These are phyloP conservation scores for Claviceps cyperi DNA, from an alignment of 2,329 filamentous ascomycete genomes.

Conservation along the genomic window DNA sequence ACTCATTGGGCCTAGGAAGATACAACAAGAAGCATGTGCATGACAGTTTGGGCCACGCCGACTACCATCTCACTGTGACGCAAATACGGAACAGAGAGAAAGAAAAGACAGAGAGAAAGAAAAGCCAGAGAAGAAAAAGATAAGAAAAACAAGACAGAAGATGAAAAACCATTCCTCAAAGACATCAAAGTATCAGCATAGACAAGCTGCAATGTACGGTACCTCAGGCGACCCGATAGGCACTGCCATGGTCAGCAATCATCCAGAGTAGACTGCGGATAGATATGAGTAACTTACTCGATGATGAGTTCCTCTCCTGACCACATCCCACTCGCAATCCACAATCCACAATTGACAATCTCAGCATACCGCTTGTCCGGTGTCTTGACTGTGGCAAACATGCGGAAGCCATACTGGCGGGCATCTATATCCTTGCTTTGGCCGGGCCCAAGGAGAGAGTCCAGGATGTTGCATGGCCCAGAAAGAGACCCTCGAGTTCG, in stretches of 20 bases:
- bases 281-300: slow-evolving; percentile 21
- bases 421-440: slow-evolving; percentile 25
- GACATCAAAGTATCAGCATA: neutral
- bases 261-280: neutral
- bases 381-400: slow-evolving; percentile 36
- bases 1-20: neutral
- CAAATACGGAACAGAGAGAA: neutral
- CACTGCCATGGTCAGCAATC: slow-evolving; percentile 1
- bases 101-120: neutral
- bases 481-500: slow-evolving; percentile 33
- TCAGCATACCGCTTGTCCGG: slow-evolving; percentile 33
- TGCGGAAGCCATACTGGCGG: slow-evolving; percentile 31
- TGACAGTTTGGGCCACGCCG: neutral
- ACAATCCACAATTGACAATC: slow-evolving; percentile 34
- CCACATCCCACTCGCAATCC: slow-evolving; percentile 35
- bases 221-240: slow-evolving; percentile 4
- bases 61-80: neutral
- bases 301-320: slow-evolving; percentile 30
- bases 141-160: neutral
- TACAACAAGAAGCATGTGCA: neutral
- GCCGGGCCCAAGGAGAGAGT: slow-evolving; percentile 23
- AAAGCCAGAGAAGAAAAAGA: neutral
- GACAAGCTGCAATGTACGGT: neutral
- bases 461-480: slow-evolving; percentile 29
- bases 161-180: neutral